These are phyloP conservation scores for Malus fusca DNA, from an alignment of 306 rosid genomes.

Conservation along the genomic window DNA sequence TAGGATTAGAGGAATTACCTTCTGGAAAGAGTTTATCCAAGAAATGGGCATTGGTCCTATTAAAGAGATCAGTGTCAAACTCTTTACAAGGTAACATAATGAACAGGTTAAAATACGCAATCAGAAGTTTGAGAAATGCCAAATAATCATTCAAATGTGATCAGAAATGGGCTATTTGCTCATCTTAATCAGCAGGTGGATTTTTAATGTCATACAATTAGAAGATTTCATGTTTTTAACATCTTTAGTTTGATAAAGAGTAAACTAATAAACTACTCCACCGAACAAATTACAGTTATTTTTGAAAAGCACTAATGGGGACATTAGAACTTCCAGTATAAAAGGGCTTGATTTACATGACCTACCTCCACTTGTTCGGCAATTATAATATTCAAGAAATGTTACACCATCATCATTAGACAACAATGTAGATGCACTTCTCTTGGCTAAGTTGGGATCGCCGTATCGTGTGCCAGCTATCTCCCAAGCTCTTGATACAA, in stretches of 20 bases:
- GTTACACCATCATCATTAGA: conserved; percentile 24
- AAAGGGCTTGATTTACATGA: conserved; percentile 6
- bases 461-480: conserved; percentile 71
- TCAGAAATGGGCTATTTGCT: not conserved
- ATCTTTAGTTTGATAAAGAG: not conserved
- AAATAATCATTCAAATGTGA: not conserved
- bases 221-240: not conserved
- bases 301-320: not conserved
- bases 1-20: conserved; percentile 33
- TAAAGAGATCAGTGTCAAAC: conserved; percentile 19
- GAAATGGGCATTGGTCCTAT: conserved; percentile 63
- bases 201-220: not conserved
- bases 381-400: conserved; percentile 50
- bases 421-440: conserved; percentile 42
- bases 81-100: conserved; percentile 3
- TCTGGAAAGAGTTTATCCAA: conserved; percentile 62
- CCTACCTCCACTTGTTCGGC: conserved; percentile 70
- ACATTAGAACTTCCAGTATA: not conserved
- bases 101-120: not conserved
- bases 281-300: not conserved
- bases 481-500: conserved; percentile 75
- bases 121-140: not conserved
- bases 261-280: not conserved
- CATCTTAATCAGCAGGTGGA: not conserved
- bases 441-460: conserved; percentile 62